phyloP scores from a whole-genome alignment of 768 basidiomycete species.

The Boletus reticulatus region DNA sequence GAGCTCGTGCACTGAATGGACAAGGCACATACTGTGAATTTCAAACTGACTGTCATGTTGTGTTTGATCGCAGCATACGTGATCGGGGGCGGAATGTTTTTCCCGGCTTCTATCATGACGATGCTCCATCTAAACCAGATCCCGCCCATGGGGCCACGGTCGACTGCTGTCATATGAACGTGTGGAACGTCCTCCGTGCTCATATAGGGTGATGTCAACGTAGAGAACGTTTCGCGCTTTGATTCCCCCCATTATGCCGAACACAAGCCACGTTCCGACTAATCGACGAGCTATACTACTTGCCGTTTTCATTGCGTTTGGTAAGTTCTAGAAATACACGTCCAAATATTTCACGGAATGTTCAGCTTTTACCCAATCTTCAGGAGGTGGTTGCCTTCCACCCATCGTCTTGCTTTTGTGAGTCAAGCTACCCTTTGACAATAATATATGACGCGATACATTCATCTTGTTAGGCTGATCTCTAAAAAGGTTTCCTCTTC shows the following conservation, averaged over 20 bases:
- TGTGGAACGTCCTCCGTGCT: neutral
- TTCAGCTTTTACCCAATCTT: neutral
- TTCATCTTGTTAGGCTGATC: conserved; percentile 1
- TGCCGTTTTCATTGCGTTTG: conserved; percentile 16
- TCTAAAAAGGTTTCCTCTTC: conserved; percentile 11
- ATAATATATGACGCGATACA: neutral
- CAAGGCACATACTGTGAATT: neutral
- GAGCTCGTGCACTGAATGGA: neutral
- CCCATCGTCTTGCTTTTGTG: neutral
- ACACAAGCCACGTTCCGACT: conserved; percentile 5
- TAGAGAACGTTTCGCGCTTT: neutral
- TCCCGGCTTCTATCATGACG: neutral
- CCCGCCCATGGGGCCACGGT: neutral
- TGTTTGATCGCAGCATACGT: neutral
- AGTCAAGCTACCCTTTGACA: neutral
- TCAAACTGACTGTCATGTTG: neutral
- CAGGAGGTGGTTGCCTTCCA: conserved; percentile 6
- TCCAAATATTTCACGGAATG: neutral
- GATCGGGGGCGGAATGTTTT: neutral
- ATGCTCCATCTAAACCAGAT: neutral
- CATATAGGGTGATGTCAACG: neutral
- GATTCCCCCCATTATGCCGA: neutral
- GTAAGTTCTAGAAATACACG: neutral
- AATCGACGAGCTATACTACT: conserved; percentile 11
- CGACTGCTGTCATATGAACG: conserved; percentile 3